Conservation (phyloP, 371 early-diverging fungal genomes). For the Funneliformis caledonium region DNA sequence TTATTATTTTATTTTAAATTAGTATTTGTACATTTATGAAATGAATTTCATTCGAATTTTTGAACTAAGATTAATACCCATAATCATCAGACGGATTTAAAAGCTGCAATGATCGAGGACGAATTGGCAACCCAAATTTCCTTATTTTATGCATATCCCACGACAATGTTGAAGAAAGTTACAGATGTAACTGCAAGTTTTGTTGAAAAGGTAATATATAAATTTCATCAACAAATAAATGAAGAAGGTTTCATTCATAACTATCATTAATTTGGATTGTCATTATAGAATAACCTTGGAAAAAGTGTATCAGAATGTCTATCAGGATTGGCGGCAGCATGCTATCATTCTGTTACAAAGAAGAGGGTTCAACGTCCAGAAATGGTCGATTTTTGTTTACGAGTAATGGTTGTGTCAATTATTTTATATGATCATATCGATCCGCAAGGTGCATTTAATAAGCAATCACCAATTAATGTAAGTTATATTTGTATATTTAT, state of each 20-base stretch:
- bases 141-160: conserved; percentile 93
- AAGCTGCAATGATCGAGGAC: conserved; percentile 75
- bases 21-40: not conserved
- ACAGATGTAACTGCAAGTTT: conserved; percentile 74
- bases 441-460: conserved; percentile 77
- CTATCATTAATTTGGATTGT: not conserved
- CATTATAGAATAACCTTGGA: conserved; percentile 54
- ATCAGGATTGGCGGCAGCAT: conserved; percentile 69
- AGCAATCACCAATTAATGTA: conserved; percentile 80
- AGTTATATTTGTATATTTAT: conserved; percentile 43
- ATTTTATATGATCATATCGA: conserved; percentile 90
- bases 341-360: conserved; percentile 70
- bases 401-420: conserved; percentile 87
- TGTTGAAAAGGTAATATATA: conserved; percentile 51
- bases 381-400: conserved; percentile 67
- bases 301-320: conserved; percentile 67
- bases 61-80: conserved; percentile 30
- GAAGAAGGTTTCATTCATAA: not conserved
- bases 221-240: conserved; percentile 17
- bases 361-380: conserved; percentile 59
- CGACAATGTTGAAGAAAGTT: conserved; percentile 87
- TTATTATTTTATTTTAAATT: not conserved
- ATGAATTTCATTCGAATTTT: not conserved
- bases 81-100: conserved; percentile 52
- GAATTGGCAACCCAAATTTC: conserved; percentile 92